Evolutionary conservation across 257 asterid genomes (phyloP).

Genomic region (Primulina tabacum): DNA sequence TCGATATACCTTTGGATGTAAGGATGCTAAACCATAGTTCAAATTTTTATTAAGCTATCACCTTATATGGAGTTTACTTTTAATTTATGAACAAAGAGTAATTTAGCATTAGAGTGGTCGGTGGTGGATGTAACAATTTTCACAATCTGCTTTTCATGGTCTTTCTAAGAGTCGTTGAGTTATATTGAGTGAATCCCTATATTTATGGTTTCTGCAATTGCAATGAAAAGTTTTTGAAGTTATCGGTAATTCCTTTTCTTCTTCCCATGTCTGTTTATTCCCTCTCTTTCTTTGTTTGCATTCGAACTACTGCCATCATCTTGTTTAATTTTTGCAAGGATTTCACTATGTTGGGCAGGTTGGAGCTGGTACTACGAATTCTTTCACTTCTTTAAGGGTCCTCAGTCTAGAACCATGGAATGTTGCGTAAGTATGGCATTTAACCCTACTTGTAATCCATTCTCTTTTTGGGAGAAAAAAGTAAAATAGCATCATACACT

Average conservation of each 20-base stretch:
- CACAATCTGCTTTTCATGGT: background rate
- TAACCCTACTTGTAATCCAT: constrained; percentile 1
- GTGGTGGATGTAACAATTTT: background rate
- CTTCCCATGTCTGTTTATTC: background rate
- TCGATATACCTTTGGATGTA: too few relatives aligned
- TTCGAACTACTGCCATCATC: background rate
- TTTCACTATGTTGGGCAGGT: constrained; percentile 59
- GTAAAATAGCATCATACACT: background rate
- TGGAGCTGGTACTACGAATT: constrained; percentile 99
- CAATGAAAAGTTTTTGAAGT: constrained; percentile 7
- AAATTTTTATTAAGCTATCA: too few relatives aligned
- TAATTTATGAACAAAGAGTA: background rate
- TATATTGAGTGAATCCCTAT: background rate
- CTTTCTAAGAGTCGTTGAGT: background rate
- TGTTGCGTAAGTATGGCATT: constrained; percentile 74
- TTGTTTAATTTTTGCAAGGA: constrained; percentile 25
- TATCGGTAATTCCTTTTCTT: constrained; percentile 43
- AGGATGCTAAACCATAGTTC: too few relatives aligned
- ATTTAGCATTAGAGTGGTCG: background rate
- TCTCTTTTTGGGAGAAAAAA: background rate
- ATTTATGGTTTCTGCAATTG: background rate
- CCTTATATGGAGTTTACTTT: background rate
- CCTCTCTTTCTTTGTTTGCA: background rate
- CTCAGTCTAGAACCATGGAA: constrained; percentile 99
- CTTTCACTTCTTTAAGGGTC: constrained; percentile 86